Percentiles rank a stretch among this genome's conserved stretches.
Evolutionary conservation across 495 filamentous ascomycete species (phyloP).

Genomic region (Penicillium roqueforti): DNA sequence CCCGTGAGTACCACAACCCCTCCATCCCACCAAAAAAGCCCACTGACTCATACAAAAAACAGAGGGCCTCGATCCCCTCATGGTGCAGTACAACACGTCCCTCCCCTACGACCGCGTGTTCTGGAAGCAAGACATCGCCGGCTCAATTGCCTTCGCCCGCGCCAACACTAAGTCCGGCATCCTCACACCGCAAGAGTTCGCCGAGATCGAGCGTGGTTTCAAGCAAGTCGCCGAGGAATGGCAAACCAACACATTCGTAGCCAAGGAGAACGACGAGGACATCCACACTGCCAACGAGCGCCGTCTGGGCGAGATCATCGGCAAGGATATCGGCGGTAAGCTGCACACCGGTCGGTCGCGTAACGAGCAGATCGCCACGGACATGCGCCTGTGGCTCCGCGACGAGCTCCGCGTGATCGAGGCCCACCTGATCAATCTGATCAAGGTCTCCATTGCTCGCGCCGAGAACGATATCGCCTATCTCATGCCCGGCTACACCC

Average conservation of each 20-base stretch:
- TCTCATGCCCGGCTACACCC: slow-evolving; percentile 70
- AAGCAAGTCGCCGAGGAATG: slow-evolving; percentile 71
- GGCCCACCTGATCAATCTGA: slow-evolving; percentile 59
- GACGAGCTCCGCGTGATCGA: slow-evolving; percentile 73
- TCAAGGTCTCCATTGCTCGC: slow-evolving; percentile 66
- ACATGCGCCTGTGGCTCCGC: slow-evolving; percentile 89
- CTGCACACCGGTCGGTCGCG: slow-evolving; percentile 88
- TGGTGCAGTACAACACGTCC: slow-evolving; percentile 86
- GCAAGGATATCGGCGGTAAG: slow-evolving; percentile 82
- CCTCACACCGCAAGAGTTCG: slow-evolving; percentile 70
- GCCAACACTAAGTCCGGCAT: slow-evolving; percentile 76
- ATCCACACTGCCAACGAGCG: slow-evolving; percentile 96
- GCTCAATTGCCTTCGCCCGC: slow-evolving; percentile 82
- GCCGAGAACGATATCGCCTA: slow-evolving; percentile 75
- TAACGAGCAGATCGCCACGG: slow-evolving; percentile 92
- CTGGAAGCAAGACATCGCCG: slow-evolving; percentile 74
- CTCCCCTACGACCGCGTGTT: slow-evolving; percentile 79
- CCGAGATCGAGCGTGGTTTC: slow-evolving; percentile 71
- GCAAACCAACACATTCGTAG: slow-evolving; percentile 45
- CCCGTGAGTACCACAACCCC: slow-evolving; percentile 46
- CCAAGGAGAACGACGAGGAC: slow-evolving; percentile 51
- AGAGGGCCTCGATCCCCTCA: slow-evolving; percentile 81
- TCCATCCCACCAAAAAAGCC: slow-evolving; percentile 8
- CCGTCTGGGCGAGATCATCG: slow-evolving; percentile 82
- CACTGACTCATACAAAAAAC: slow-evolving; percentile 27